Evolutionary conservation across 306 rosid genomes (phyloP).

Genomic region (Carpinus fangiana): DNA sequence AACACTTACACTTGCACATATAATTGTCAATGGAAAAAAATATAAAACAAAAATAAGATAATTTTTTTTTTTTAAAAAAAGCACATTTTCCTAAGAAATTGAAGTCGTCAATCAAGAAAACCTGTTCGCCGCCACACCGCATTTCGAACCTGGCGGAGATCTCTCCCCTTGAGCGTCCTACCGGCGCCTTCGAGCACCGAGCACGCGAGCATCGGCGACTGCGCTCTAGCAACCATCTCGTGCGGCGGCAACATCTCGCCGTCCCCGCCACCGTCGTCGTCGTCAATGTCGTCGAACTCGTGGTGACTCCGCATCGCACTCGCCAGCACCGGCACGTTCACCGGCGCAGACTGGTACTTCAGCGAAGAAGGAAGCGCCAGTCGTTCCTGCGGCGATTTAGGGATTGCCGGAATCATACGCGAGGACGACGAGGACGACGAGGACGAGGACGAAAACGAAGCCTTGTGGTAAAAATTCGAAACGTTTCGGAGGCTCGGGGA

Average conservation of each 20-base stretch:
- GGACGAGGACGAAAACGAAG: slow-evolving; percentile 51
- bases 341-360: slow-evolving; percentile 78
- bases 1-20: not conserved
- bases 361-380: slow-evolving; percentile 26
- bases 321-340: slow-evolving; percentile 60
- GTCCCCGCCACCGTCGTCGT: slow-evolving; percentile 26
- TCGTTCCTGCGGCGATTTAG: slow-evolving; percentile 57
- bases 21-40: not conserved
- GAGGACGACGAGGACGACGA: slow-evolving; percentile 52
- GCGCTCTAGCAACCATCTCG: slow-evolving; percentile 58
- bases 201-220: slow-evolving; percentile 54
- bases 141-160: slow-evolving; percentile 71
- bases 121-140: slow-evolving; percentile 82
- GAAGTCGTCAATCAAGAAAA: slow-evolving; percentile 56
- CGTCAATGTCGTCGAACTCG: slow-evolving; percentile 39
- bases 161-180: slow-evolving; percentile 70
- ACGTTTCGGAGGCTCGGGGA: slow-evolving; percentile 29
- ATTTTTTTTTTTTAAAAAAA: not conserved
- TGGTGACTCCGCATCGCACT: slow-evolving; percentile 34
- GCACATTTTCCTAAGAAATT: slow-evolving; percentile 16
- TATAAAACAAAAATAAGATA: not conserved
- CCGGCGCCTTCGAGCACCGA: slow-evolving; percentile 89
- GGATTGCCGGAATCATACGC: slow-evolving; percentile 55
- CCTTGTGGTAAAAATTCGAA: slow-evolving; percentile 51
- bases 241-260: slow-evolving; percentile 81